These are phyloP conservation scores for Rhynchosporium agropyri DNA, from an alignment of 2,329 filamentous ascomycete species.

Conservation along the genomic window DNA sequence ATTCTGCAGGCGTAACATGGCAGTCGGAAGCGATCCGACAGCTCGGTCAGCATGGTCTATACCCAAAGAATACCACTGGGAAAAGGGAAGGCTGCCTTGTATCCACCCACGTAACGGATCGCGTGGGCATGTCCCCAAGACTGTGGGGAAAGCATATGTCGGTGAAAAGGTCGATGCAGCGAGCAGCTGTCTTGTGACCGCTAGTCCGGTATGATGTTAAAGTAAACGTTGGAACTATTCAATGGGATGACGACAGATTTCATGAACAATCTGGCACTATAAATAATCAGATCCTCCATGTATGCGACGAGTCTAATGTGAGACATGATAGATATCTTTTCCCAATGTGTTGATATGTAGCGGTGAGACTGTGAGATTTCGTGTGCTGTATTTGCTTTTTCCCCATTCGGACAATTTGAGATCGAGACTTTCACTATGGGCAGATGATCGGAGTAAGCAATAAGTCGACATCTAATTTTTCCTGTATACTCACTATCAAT, in stretches of 20 bases:
- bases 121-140: slow-evolving; percentile 3
- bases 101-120: not conserved
- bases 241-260: not conserved
- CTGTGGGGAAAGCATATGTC: not conserved
- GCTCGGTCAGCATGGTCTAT: slow-evolving; percentile 3
- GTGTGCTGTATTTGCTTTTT: not conserved
- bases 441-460: too few species aligned
- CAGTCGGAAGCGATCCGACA: slow-evolving; percentile 3
- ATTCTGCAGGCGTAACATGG: too few species aligned
- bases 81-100: too few species aligned
- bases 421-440: too few species aligned
- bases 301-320: not conserved
- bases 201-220: not conserved
- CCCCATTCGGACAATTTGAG: too few species aligned
- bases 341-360: not conserved
- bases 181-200: not conserved
- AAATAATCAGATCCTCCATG: not conserved
- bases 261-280: not conserved
- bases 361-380: not conserved
- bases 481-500: too few species aligned
- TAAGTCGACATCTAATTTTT: too few species aligned
- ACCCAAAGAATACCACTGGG: not conserved
- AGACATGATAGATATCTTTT: not conserved
- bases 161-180: not conserved
- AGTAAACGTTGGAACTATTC: not conserved